Percentiles rank a stretch among this genome's conserved stretches.
phyloP scores from a whole-genome alignment of 2,329 filamentous ascomycete genomes.

The Fusarium papillatum region DNA sequence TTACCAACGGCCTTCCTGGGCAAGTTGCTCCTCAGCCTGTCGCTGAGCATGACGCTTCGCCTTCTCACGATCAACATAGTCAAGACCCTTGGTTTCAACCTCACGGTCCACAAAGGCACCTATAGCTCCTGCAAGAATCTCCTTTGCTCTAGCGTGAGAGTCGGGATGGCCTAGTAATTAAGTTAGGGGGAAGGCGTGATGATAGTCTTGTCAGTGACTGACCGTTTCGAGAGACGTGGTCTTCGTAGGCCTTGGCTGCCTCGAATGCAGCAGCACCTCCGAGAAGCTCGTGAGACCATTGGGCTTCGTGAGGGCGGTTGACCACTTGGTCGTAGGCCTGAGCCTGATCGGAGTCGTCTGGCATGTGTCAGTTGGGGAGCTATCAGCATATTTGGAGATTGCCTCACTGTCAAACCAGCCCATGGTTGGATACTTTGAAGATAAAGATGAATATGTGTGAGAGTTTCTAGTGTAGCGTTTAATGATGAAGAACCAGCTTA shows the following conservation, averaged over 20 bases:
- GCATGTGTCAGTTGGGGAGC: background rate
- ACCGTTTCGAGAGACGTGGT: conserved; percentile 46
- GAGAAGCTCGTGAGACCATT: conserved; percentile 47
- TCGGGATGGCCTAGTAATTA: conserved; percentile 41
- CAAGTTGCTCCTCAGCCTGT: conserved; percentile 43
- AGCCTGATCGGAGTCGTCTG: conserved; percentile 41
- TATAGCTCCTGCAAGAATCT: conserved; percentile 44
- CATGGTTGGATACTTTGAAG: conserved; percentile 13
- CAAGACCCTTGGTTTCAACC: conserved; percentile 47
- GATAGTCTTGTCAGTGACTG: background rate
- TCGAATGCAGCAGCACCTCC: conserved; percentile 49
- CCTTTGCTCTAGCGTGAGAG: conserved; percentile 46
- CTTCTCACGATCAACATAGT: conserved; percentile 44
- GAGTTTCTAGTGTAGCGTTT: background rate
- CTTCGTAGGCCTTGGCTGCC: conserved; percentile 48
- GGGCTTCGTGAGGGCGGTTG: conserved; percentile 45
- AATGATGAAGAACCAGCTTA: background rate
- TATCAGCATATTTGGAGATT: accelerated
- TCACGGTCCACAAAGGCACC: conserved; percentile 49
- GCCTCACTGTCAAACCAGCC: conserved; percentile 25
- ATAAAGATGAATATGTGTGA: background rate
- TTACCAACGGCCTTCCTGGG: conserved; percentile 22
- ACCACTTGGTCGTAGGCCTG: conserved; percentile 44
- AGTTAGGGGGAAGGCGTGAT: background rate
- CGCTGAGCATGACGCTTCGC: conserved; percentile 46